A percentile compares a stretch with the other conserved stretches of the same genome.
phyloP scores from a whole-genome alignment of 768 basidiomycete genomes.

The Russula brevipes region DNA sequence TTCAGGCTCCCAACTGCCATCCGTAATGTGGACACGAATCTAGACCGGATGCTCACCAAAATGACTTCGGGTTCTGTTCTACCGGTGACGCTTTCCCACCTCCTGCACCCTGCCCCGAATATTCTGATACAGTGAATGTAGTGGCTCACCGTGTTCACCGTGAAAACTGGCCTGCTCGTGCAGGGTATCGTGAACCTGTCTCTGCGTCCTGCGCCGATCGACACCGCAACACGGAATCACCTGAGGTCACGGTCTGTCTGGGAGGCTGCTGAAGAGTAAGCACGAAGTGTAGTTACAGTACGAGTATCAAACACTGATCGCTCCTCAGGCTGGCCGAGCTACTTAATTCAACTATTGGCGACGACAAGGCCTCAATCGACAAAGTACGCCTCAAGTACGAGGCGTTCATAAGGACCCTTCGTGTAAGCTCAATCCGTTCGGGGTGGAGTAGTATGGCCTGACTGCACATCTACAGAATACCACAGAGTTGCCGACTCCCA shows the following conservation, averaged over 20 bases:
- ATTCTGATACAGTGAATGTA: background rate
- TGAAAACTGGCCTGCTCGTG: slow-evolving; percentile 16
- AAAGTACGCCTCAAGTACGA: slow-evolving; percentile 15
- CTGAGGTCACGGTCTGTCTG: slow-evolving; percentile 16
- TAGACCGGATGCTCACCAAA: slow-evolving; percentile 4
- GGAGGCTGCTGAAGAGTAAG: slow-evolving; percentile 16
- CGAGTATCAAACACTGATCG: background rate
- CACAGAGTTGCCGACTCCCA: slow-evolving; percentile 6
- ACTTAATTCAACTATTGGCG: background rate
- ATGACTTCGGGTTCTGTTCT: background rate
- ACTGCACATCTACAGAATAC: slow-evolving; percentile 14
- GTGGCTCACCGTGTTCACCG: background rate
- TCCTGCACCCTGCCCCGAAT: background rate
- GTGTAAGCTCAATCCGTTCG: background rate
- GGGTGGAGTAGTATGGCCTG: background rate
- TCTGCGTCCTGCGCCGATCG: background rate
- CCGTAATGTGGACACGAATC: background rate
- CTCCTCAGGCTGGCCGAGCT: slow-evolving; percentile 8
- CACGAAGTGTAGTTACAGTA: too few species aligned
- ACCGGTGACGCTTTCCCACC: background rate
- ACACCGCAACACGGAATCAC: background rate
- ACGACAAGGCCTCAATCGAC: background rate
- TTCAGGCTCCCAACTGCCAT: slow-evolving; percentile 8
- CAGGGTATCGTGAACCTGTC: slow-evolving; percentile 14
- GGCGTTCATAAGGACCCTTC: slow-evolving; percentile 2